A percentile compares a stretch with the other conserved stretches of the same genome.
Conservation (phyloP, 108 stramenopile genomes). For the Cyclotella baltica region DNA sequence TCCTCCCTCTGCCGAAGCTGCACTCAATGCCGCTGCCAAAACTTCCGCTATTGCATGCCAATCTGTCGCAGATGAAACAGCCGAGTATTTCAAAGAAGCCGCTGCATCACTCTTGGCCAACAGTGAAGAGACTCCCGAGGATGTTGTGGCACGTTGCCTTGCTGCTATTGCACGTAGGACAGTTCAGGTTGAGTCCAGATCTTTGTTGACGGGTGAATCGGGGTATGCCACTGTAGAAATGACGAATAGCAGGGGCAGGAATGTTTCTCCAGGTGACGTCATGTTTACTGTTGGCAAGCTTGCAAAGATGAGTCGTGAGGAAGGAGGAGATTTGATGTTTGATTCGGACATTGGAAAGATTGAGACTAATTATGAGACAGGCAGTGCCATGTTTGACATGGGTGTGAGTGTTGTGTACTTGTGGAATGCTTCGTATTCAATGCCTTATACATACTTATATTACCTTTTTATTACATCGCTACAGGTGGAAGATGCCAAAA, state of each 20-base stretch:
- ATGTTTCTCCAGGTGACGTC: conserved; percentile 81
- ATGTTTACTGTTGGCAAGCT: conserved; percentile 90
- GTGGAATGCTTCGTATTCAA: neutral
- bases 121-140: conserved; percentile 52
- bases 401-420: conserved; percentile 49
- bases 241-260: conserved; percentile 65
- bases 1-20: conserved; percentile 85
- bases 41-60: conserved; percentile 83
- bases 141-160: conserved; percentile 87
- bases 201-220: conserved; percentile 85
- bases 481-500: conserved; percentile 83
- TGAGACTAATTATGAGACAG: conserved; percentile 69
- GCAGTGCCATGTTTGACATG: conserved; percentile 88
- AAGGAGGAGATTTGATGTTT: conserved; percentile 66
- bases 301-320: conserved; percentile 71
- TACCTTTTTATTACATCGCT: neutral
- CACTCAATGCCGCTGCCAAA: conserved; percentile 83
- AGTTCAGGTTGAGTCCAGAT: conserved; percentile 70
- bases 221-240: conserved; percentile 85
- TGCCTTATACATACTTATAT: neutral
- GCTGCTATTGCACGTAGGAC: conserved; percentile 87
- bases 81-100: conserved; percentile 79
- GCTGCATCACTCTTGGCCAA: conserved; percentile 68
- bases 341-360: conserved; percentile 90
- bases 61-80: conserved; percentile 80